These are phyloP conservation scores for Glutinoglossum americanum DNA, from an alignment of 495 filamentous ascomycete genomes.

Conservation along the genomic window DNA sequence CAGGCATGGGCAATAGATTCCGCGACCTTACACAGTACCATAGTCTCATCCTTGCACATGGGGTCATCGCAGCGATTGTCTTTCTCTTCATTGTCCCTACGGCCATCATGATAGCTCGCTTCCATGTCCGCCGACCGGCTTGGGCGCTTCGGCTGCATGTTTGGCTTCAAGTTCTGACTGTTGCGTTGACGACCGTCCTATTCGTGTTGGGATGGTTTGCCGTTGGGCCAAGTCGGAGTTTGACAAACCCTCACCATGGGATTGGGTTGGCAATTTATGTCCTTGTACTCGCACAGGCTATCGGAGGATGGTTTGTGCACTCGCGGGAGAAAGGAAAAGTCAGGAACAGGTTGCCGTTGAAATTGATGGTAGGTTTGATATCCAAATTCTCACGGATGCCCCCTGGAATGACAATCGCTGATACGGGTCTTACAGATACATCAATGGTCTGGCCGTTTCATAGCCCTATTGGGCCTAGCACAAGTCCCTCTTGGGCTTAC, in stretches of 20 bases:
- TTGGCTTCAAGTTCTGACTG: constrained; percentile 65
- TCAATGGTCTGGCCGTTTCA: constrained; percentile 61
- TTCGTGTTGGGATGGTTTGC: constrained; percentile 64
- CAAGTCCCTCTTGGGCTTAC: constrained; percentile 82
- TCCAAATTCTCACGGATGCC: not conserved
- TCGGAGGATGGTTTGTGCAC: constrained; percentile 56
- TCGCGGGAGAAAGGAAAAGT: constrained; percentile 37
- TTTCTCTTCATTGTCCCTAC: constrained; percentile 69
- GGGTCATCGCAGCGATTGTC: constrained; percentile 63
- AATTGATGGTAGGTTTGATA: constrained; percentile 37
- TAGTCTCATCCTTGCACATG: constrained; percentile 60
- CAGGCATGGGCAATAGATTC: constrained; percentile 87
- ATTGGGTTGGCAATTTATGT: constrained; percentile 84
- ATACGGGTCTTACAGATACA: constrained; percentile 31
- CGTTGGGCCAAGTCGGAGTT: constrained; percentile 48
- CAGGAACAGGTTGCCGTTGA: constrained; percentile 35
- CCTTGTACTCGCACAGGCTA: constrained; percentile 53
- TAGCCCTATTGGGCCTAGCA: constrained; percentile 58
- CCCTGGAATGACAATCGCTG: not conserved
- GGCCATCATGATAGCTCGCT: constrained; percentile 58
- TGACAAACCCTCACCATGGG: constrained; percentile 79
- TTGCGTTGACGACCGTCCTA: constrained; percentile 46
- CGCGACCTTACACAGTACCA: constrained; percentile 54
- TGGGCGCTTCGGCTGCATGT: constrained; percentile 59
- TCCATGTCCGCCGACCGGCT: constrained; percentile 40